Conservation (phyloP, 306 rosid genomes). For the Quercus berberidifolia region DNA sequence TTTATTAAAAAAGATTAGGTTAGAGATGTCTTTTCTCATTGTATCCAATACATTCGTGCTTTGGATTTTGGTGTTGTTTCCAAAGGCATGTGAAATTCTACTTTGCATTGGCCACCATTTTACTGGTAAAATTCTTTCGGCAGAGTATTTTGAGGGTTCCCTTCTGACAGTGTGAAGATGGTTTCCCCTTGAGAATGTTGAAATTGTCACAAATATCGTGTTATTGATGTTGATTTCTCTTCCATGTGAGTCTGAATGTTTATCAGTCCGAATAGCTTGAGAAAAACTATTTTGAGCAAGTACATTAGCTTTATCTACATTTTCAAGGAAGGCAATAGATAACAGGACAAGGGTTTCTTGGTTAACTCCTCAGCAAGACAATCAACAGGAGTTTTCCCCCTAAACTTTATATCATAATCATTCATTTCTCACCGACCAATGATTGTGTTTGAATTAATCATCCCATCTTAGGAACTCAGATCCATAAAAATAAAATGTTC, state of each 20-base stretch:
- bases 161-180: slow-evolving; percentile 13
- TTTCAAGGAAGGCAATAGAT: too few species aligned
- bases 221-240: slow-evolving; percentile 74
- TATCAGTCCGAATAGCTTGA: too few species aligned
- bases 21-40: slow-evolving; percentile 21
- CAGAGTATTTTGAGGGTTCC: slow-evolving; percentile 47
- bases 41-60: slow-evolving; percentile 2
- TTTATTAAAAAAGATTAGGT: slow-evolving; percentile 48
- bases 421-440: too few species aligned
- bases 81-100: slow-evolving; percentile 34
- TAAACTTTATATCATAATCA: too few species aligned
- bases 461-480: too few species aligned
- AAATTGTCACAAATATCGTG: slow-evolving; percentile 50
- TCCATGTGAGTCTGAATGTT: slow-evolving; percentile 27
- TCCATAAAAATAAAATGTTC: too few species aligned
- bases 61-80: slow-evolving; percentile 28
- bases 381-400: too few species aligned
- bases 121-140: slow-evolving; percentile 53
- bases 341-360: too few species aligned
- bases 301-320: too few species aligned
- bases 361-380: too few species aligned
- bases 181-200: slow-evolving; percentile 32
- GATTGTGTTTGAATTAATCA: too few species aligned
- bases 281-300: too few species aligned
- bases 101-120: slow-evolving; percentile 51